phyloP scores from a whole-genome alignment of 2,329 filamentous ascomycete species.

The Cladosporium sp. region DNA sequence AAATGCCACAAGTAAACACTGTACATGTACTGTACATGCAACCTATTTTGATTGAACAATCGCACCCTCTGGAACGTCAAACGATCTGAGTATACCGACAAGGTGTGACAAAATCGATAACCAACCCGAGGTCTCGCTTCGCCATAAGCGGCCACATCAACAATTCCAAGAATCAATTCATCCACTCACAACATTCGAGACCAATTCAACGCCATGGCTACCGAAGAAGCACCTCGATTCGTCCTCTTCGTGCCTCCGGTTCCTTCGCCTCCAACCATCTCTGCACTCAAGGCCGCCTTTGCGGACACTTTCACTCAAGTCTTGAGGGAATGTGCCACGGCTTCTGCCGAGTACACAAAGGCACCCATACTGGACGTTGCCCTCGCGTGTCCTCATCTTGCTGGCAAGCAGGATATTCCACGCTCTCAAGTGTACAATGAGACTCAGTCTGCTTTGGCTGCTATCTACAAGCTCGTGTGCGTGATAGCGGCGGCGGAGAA shows the following conservation, averaged over 20 bases:
- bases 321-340: conserved; percentile 44
- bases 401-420: conserved; percentile 50
- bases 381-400: conserved; percentile 64
- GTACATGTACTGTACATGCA: neutral
- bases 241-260: conserved; percentile 51
- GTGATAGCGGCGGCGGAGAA: conserved; percentile 66
- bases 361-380: conserved; percentile 59
- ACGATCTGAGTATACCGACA: neutral
- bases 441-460: conserved; percentile 74
- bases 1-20: neutral
- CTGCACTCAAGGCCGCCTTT: conserved; percentile 47
- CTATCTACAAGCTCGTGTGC: conserved; percentile 76
- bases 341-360: conserved; percentile 33
- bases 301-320: conserved; percentile 46
- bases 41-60: neutral
- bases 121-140: neutral
- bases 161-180: neutral
- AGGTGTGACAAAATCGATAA: neutral
- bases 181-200: neutral
- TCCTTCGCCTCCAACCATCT: conserved; percentile 43
- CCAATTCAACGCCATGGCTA: conserved; percentile 14
- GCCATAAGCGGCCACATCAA: neutral
- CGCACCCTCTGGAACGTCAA: neutral
- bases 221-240: conserved; percentile 32
- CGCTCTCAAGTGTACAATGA: conserved; percentile 63